phyloP scores from a whole-genome alignment of 352 stramenopile species.

The Phytophthora tubulina region DNA sequence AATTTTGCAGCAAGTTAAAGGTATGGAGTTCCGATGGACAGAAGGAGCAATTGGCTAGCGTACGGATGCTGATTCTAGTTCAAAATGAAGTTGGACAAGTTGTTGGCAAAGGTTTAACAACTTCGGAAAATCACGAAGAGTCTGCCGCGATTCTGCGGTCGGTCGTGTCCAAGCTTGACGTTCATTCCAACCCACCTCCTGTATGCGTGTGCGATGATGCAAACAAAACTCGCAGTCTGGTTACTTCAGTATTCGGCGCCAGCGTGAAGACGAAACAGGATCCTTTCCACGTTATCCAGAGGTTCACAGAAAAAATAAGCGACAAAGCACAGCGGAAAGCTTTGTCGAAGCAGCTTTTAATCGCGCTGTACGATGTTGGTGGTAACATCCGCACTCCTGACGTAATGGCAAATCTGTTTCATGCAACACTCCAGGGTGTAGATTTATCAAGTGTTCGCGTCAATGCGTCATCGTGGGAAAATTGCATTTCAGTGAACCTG shows the following conservation, averaged over 20 bases:
- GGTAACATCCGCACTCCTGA: background rate
- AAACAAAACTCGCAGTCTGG: background rate
- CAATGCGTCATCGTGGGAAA: background rate
- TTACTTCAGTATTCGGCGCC: background rate
- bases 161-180: no score
- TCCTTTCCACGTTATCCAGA: slow-evolving; percentile 2
- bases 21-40: background rate
- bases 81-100: background rate
- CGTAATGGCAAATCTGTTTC: background rate
- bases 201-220: background rate
- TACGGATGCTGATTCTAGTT: background rate
- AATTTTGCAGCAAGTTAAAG: background rate
- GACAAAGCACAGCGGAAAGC: background rate
- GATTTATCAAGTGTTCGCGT: background rate
- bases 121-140: background rate
- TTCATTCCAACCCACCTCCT: no score
- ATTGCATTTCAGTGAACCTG: background rate
- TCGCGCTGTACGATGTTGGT: background rate
- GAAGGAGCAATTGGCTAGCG: background rate
- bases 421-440: background rate
- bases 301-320: background rate
- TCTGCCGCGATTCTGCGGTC: background rate
- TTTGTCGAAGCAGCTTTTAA: background rate
- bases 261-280: background rate
- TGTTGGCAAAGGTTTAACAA: background rate